Evolutionary conservation across 1,284 basidiomycete species (phyloP).

Genomic region (Irpex sp.): DNA sequence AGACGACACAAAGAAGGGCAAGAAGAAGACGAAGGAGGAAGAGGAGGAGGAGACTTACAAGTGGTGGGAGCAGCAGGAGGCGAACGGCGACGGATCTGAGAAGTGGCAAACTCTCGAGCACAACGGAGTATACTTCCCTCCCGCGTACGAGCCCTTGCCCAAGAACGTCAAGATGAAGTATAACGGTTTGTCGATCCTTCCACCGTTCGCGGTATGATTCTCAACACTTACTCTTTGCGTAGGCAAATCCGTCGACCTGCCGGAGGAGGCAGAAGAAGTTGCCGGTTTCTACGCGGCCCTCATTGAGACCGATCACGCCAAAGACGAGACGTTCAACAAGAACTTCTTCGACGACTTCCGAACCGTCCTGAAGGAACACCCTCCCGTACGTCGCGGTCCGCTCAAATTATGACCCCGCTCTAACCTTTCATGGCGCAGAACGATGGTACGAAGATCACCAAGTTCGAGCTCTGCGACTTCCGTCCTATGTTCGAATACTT

Average conservation of each 20-base stretch:
- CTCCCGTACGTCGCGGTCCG: slow-evolving; percentile 62
- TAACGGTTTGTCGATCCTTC: slow-evolving; percentile 57
- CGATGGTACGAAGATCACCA: slow-evolving; percentile 72
- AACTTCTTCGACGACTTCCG: slow-evolving; percentile 97
- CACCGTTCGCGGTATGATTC: slow-evolving; percentile 7
- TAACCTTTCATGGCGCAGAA: slow-evolving; percentile 32
- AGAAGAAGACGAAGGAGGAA: slow-evolving; percentile 56
- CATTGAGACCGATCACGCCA: slow-evolving; percentile 89
- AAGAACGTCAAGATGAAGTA: slow-evolving; percentile 91
- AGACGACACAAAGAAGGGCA: slow-evolving; percentile 34
- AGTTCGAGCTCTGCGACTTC: slow-evolving; percentile 88
- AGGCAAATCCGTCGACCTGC: slow-evolving; percentile 80
- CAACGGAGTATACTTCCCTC: slow-evolving; percentile 93
- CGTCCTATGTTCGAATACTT: slow-evolving; percentile 92
- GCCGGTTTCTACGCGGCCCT: slow-evolving; percentile 95
- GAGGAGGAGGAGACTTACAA: slow-evolving; percentile 66
- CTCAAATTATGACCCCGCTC: not conserved
- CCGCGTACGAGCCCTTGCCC: slow-evolving; percentile 87
- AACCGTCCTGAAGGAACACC: slow-evolving; percentile 71
- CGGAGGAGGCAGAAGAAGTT: slow-evolving; percentile 90
- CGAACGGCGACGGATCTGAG: slow-evolving; percentile 65
- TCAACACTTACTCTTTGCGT: slow-evolving; percentile 12
- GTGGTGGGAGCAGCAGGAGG: slow-evolving; percentile 79
- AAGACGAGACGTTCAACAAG: slow-evolving; percentile 85
- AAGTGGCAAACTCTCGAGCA: slow-evolving; percentile 96